These are phyloP conservation scores for Hypoxylon sp. DNA, from an alignment of 2,329 filamentous ascomycete genomes.

Conservation along the genomic window DNA sequence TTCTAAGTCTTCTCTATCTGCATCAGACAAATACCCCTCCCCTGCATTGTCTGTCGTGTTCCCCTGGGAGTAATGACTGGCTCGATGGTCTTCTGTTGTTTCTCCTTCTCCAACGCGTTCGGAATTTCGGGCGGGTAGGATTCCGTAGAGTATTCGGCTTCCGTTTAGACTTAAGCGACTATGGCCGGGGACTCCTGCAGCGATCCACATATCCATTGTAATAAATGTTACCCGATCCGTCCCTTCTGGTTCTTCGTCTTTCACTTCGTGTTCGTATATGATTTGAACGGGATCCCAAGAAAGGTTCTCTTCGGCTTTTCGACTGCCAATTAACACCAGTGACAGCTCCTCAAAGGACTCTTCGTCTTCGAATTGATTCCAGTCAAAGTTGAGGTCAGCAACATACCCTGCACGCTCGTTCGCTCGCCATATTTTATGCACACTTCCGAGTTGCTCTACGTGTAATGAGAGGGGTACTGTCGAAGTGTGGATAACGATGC, in stretches of 20 bases:
- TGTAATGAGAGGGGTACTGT: constrained; percentile 6
- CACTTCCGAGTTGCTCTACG: neutral
- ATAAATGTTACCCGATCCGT: neutral
- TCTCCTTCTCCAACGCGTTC: neutral
- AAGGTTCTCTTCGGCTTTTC: constrained; percentile 4
- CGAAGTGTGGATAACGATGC: constrained; percentile 2
- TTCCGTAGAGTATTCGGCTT: neutral
- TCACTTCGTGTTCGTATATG: neutral
- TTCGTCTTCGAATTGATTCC: constrained; percentile 2
- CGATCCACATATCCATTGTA: neutral
- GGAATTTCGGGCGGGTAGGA: neutral
- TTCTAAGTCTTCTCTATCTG: neutral
- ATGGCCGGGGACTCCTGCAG: neutral
- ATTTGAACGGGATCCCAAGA: constrained; percentile 5
- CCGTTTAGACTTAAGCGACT: neutral
- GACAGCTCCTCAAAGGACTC: constrained; percentile 12
- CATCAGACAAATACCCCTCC: neutral
- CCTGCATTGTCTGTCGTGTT: neutral
- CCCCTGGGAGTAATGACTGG: neutral
- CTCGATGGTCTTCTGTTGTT: neutral
- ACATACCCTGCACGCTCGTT: neutral
- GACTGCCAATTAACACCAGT: constrained; percentile 20
- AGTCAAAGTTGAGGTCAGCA: constrained; percentile 15
- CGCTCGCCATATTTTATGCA: neutral
- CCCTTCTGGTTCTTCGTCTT: neutral